Base-by-base conservation (phyloP, 192 early-diverging fungal genomes). In the Funneliformis mosseae region DNA sequence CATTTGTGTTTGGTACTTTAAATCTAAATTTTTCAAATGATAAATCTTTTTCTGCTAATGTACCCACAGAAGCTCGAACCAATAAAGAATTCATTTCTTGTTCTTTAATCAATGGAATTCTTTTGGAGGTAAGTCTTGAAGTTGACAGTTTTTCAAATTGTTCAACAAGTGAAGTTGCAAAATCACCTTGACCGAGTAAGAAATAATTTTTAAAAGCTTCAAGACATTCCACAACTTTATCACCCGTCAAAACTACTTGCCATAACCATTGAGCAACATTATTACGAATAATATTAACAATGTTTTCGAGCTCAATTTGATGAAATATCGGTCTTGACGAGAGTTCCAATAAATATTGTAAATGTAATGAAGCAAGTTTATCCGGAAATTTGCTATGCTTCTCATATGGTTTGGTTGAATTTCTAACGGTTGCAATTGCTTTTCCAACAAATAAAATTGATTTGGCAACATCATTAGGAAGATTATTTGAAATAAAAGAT, bases 371-470 rank as follows among this genome's bases (percentile, higher is more conserved):
- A 42, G 12, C 80, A 48, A 23, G 72, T 64, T 75, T 74, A 28
- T 38, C 81, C 69, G 72, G 77, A 39, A 55, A 77, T 10, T 55
- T 81, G 45, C 62, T 84, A 79, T 76, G 70, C 63, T n/a, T 69
- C 64, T 72, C 80, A 72, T 75, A 79, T 78, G 50, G 81, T 76
- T 46, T 62, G 63, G 8, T 69, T 63, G 85, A 81, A 76, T 88
- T 64, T 21, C 68, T 77, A 9, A 90, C 88, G 8, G 89, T 92
- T 1, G 87, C 85, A 38, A 92, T 85, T 0, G 91, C 88, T 81
- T 91, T 92, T 4, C 93, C 93, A 43, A 92, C 85, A 84, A 93
- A 94, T 21, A 93, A 80, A 78, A 94, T 88, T 21, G 86, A 88
- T 42, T 92, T 81, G 3, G 89, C 91, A n/a, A 92, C 50, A 0